Percentiles rank a stretch among this genome's conserved stretches.
Conservation (phyloP, 192 early-diverging fungal genomes). For the Entomortierella beljakovae region DNA sequence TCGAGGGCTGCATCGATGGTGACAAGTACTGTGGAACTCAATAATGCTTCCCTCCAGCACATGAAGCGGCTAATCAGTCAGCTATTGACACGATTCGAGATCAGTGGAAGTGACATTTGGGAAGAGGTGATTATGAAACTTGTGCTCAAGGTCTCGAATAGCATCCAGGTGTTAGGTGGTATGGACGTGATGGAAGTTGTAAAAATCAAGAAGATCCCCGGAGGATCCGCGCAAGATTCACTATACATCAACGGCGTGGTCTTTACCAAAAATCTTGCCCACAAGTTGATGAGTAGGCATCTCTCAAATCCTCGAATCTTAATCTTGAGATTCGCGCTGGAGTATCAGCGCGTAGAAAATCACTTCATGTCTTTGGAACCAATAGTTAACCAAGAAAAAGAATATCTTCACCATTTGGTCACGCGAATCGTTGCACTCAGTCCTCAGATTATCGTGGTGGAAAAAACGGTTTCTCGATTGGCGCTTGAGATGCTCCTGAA, state of each 20-base stretch:
- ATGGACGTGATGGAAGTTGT: slow-evolving; percentile 89
- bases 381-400: slow-evolving; percentile 85
- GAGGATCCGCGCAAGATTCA: slow-evolving; percentile 80
- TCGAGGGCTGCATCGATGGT: slow-evolving; percentile 45
- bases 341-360: slow-evolving; percentile 78
- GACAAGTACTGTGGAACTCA: slow-evolving; percentile 63
- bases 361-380: slow-evolving; percentile 86
- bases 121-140: slow-evolving; percentile 77
- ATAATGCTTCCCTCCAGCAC: slow-evolving; percentile 73
- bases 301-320: slow-evolving; percentile 83
- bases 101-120: slow-evolving; percentile 68
- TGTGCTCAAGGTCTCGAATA: slow-evolving; percentile 75
- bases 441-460: slow-evolving; percentile 85
- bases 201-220: slow-evolving; percentile 96
- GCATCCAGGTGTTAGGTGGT: slow-evolving; percentile 74
- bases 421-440: slow-evolving; percentile 79
- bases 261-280: slow-evolving; percentile 92
- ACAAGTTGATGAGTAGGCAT: slow-evolving; percentile 86
- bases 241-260: slow-evolving; percentile 92
- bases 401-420: slow-evolving; percentile 84
- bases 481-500: slow-evolving; percentile 87
- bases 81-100: slow-evolving; percentile 73
- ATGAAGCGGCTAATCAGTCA: slow-evolving; percentile 77
- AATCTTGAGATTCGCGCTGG: slow-evolving; percentile 88
- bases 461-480: slow-evolving; percentile 85